Conservation (phyloP, 2,329 filamentous ascomycete genomes). For the Byssothecium circinans region DNA sequence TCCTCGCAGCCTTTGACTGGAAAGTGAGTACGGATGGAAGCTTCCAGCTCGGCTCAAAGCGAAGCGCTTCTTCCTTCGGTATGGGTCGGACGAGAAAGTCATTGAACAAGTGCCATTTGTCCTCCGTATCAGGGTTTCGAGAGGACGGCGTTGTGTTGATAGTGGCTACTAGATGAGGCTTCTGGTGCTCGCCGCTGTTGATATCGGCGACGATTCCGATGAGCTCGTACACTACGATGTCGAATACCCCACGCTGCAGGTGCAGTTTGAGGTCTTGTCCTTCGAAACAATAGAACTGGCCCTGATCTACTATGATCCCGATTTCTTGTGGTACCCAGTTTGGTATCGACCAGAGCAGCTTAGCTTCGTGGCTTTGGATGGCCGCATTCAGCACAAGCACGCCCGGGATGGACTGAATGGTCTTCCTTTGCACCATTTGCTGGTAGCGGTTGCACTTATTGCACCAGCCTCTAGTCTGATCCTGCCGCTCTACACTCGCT, state of each 20-base stretch:
- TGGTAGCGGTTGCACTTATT: conserved; percentile 88
- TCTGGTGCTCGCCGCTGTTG: conserved; percentile 80
- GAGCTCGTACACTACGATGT: conserved; percentile 86
- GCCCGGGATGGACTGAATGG: conserved; percentile 76
- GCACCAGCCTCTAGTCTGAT: conserved; percentile 90
- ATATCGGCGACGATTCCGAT: conserved; percentile 90
- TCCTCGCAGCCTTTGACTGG: conserved; percentile 78
- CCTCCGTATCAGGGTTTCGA: conserved; percentile 59
- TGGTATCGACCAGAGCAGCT: conserved; percentile 81
- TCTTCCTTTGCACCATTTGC: conserved; percentile 80
- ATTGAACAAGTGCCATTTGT: conserved; percentile 94
- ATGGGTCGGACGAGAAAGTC: conserved; percentile 89
- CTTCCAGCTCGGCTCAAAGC: conserved; percentile 92
- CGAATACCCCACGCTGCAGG: conserved; percentile 75
- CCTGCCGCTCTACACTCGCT: conserved; percentile 84
- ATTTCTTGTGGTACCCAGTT: conserved; percentile 94
- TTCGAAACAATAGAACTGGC: conserved; percentile 94
- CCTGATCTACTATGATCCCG: conserved; percentile 84
- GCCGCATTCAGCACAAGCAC: conserved; percentile 88
- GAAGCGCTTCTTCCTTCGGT: conserved; percentile 78
- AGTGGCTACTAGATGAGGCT: conserved; percentile 87
- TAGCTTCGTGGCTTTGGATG: conserved; percentile 71
- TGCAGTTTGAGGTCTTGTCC: conserved; percentile 84
- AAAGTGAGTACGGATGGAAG: conserved; percentile 84
- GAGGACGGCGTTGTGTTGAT: conserved; percentile 78